Evolutionary conservation across 345 rosid species (phyloP), one percentile per base, ranked within the genome.

Genomic region (Mallotus nudiflorus): DNA sequence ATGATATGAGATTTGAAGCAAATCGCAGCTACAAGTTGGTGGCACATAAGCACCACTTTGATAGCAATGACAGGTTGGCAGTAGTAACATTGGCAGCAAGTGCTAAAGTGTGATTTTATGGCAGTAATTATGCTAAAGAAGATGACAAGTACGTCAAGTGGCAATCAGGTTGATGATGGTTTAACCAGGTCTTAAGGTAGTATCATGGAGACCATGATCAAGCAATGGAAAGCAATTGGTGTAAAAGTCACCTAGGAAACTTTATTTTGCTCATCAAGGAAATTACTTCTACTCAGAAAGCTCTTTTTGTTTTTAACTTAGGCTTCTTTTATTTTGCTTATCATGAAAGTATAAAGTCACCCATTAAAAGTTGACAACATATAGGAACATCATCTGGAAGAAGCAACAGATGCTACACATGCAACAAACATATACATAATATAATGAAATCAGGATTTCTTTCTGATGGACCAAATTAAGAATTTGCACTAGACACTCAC

Each of bases 401-500:
- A 28, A 22, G 39, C 1, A 16, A 12, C 37, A 33, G 12, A 28
- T 22, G 39, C 1, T 18, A 12, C 37, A 67, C 27, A 50, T 33
- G 51, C 27, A 22, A 6, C 15, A 20, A 25, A 20, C 11, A 44
- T 13, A 40, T 24, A 57, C 13, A 13, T 5, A 33, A 6, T 13
- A 0, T 19, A 44, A 44, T 51, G 16, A 58, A 48, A 11, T 19
- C 18, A 49, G 44, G 45, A 56, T 16, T 19, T 27, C 20, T 55
- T 6, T 33, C 37, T 33, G 6, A 54, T 56, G 54, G 27, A 60
- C 60, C 48, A 61, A 22, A 61, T 51, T 31, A 29, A 58, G 52
- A 42, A 19, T 3, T 22, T 67, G 6, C 24, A 31, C 6, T 19
- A 61, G 57, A n/a, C 19, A 71, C 89, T 83, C 62, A 92, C 98